These are phyloP conservation scores for Diaporthe capsici DNA, from an alignment of 2,329 filamentous ascomycete genomes.

Conservation along the genomic window DNA sequence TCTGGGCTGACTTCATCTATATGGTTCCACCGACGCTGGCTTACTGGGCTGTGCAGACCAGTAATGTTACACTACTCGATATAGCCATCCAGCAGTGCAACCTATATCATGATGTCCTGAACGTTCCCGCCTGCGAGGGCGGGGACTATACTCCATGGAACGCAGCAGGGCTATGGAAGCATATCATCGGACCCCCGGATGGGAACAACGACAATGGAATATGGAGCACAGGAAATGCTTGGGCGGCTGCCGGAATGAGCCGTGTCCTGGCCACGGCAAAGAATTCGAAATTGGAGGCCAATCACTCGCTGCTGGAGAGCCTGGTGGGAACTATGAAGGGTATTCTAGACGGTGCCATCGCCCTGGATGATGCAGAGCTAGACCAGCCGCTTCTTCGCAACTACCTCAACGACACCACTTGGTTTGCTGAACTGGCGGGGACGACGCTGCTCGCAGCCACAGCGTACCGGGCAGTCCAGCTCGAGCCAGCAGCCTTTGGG, in stretches of 20 bases:
- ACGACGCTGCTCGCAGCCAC: neutral
- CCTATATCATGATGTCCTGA: neutral
- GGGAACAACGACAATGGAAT: neutral
- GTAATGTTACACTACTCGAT: neutral
- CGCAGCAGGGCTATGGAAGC: neutral
- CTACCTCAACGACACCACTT: conserved; percentile 3
- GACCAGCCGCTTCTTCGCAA: conserved; percentile 6
- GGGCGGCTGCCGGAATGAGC: conserved; percentile 8
- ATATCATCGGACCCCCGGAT: neutral
- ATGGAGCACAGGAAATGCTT: neutral
- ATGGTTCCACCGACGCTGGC: conserved; percentile 1
- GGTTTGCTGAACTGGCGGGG: neutral
- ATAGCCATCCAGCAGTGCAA: neutral
- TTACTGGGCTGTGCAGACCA: conserved; percentile 4
- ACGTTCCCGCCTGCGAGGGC: neutral
- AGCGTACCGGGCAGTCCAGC: neutral
- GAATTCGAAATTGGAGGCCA: neutral
- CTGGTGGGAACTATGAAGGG: neutral
- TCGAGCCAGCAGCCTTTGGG: neutral
- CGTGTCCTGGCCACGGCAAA: neutral
- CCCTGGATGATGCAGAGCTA: neutral
- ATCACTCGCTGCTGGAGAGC: neutral
- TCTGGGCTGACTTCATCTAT: conserved; percentile 8
- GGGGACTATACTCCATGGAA: neutral
- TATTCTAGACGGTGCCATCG: neutral